Evolutionary conservation across 257 asterid species (phyloP), one percentile per base, ranked within the genome.

Genomic region (Solanum sejunctum): DNA sequence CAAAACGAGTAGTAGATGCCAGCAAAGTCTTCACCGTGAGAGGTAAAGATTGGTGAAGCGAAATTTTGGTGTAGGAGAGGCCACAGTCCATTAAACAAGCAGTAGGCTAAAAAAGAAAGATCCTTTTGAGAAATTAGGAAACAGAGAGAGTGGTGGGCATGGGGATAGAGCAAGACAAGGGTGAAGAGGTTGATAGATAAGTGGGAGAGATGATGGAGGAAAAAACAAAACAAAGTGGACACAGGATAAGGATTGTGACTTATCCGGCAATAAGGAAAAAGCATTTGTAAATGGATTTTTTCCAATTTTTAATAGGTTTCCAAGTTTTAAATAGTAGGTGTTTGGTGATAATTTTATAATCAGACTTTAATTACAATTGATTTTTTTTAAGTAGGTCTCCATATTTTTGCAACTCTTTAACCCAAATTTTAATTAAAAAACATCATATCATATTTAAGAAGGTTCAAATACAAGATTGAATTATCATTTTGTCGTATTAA

Each of bases 81-180:
- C 92, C 87, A 82, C 86, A 91, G 91, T 92, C 98, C 98, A 95
- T 95, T 91, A 92, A 93, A 89, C 90, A 85, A 67, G 13, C 36
- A 21, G 43, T 26, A 18, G 8, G 45, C 16, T 12, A 51, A 36
- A 41, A 16, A 64, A 36, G 6, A 36, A 36, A 36, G 41, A 36
- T 56, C 9, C 26, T 23, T 70, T 60, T 52, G 13, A 26, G 56
- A 21, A 58, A 64, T 41, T 13, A 39, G 49, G 23, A 16, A 21
- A 41, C 0, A 18, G 23, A 54, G 23, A 54, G 69, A 49, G 84
- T 3, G 28, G 6, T 36, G 41, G 41, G 41, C 4, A 36, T 36
- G 41, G 41, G 41, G 41, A 36, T 36, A 36, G 41, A 36, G 41
- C 41, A 36, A 36, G 41, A 36, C 41, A 36, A 36, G 41, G 81